Evolutionary conservation across 176 grass and related monocot genomes (phyloP).

Genomic region (Oryza coarctata): DNA sequence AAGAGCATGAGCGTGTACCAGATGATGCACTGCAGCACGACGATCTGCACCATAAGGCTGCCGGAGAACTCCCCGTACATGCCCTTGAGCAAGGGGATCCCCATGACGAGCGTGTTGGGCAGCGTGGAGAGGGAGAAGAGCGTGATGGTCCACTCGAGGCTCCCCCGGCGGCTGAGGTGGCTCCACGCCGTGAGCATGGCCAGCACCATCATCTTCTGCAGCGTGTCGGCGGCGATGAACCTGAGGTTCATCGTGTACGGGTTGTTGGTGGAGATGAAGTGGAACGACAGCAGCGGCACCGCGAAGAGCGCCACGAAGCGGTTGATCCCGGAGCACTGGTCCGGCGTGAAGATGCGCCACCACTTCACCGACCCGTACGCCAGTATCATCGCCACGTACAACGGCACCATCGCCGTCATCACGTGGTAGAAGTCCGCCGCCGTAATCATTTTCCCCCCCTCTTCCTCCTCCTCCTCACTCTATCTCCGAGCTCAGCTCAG

Average conservation of each 20-base stretch:
- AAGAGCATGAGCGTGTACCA: constrained; percentile 99
- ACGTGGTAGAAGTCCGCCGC: constrained; percentile 85
- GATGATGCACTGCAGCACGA: constrained; percentile 98
- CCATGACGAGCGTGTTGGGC: constrained; percentile 99
- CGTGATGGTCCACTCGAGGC: constrained; percentile 98
- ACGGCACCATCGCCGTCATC: constrained; percentile 98
- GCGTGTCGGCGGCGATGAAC: constrained; percentile 96
- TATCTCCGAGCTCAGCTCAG: neutral
- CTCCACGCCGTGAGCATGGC: constrained; percentile 82
- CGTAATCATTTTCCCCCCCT: constrained; percentile 66
- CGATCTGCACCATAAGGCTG: constrained; percentile 95
- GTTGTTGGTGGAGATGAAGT: constrained; percentile 98
- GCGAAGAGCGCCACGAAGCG: constrained; percentile 98
- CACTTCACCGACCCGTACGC: constrained; percentile 96
- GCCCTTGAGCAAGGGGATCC: constrained; percentile 92
- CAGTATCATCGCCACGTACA: constrained; percentile 99
- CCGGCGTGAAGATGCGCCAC: constrained; percentile 97
- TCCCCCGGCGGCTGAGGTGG: constrained; percentile 61
- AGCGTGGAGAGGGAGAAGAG: constrained; percentile 98
- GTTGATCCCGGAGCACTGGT: constrained; percentile 99
- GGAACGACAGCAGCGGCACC: constrained; percentile 95
- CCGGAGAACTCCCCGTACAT: constrained; percentile 95
- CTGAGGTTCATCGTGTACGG: constrained; percentile 95
- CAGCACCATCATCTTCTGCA: constrained; percentile 98
- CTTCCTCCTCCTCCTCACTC: neutral